Conservation (phyloP, 139 green algal genomes). For the Chlamydomonas incerta region DNA sequence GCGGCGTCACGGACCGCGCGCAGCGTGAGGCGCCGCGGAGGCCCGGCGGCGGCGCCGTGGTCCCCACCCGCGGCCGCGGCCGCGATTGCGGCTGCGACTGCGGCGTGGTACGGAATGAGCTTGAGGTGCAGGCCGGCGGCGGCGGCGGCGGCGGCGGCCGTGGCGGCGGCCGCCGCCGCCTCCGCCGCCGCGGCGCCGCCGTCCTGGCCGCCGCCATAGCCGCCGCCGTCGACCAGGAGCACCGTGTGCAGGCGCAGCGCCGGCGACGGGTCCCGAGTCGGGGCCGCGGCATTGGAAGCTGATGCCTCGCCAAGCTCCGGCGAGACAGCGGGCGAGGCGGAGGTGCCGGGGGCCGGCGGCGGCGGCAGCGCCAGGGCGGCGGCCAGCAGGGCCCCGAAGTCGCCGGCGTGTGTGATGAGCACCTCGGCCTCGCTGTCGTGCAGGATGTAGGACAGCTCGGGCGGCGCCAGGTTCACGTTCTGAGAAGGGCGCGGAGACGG, state of each 20-base stretch:
- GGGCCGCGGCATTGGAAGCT: background rate
- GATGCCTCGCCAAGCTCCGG: too few species aligned
- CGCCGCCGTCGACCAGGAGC: background rate
- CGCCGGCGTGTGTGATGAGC: constrained; percentile 60
- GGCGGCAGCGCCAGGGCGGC: constrained; percentile 23
- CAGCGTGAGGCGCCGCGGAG: background rate
- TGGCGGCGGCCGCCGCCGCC: background rate
- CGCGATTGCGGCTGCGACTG: background rate
- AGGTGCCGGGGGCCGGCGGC: background rate
- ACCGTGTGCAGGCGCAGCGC: constrained; percentile 24
- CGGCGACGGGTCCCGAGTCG: too few species aligned
- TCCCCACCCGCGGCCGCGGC: background rate
- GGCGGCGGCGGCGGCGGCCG: background rate
- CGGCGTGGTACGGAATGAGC: background rate
- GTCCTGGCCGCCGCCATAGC: too few species aligned
- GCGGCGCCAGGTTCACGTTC: constrained; percentile 79
- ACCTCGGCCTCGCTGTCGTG: constrained; percentile 64
- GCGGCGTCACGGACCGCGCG: background rate
- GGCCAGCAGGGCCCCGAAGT: constrained; percentile 41
- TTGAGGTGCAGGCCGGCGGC: background rate
- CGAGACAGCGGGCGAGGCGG: background rate
- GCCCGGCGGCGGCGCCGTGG: too few species aligned
- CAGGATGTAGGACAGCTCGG: constrained; percentile 81
- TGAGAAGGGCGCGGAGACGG: background rate
- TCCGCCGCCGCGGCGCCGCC: background rate